Evolutionary conservation across 148 eudicot species (phyloP), one percentile per base, ranked within the genome.

Genomic region (Camellia japonica): DNA sequence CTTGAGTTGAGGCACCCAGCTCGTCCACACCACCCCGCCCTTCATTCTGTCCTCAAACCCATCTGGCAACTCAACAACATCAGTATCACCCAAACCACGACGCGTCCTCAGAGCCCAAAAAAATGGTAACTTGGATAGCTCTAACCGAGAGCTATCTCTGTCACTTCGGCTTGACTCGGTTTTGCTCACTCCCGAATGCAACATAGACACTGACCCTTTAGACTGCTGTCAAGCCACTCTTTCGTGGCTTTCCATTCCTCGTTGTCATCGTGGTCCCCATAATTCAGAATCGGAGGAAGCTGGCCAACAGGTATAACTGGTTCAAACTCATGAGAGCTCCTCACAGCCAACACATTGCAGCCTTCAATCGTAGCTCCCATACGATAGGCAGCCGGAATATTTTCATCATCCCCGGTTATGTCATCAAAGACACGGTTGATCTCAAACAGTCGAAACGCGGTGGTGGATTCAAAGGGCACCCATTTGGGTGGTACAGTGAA

Each of bases 1-100:
- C 51, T 4, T 49, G 23, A 63, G 60, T 73, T 80, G 82, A 44
- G 82, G 82, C n/a, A 9, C 82, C 82, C 82, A 80, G 11, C 71
- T 73, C 18, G 77, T 72, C 71, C 77, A 80, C 54, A 80, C 82
- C 5, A 51, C 10, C 2, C 82, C 82, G 0, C 46, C 63, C 41
- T 52, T 16, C 2, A 49, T 38, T 51, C 77, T n/a, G 42, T 80
- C 71, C 47, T 61, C 86, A 15, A 76, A 76, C 78, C 78, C 78
- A 1, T 44, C 41, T 4, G 78, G 78, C 18, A 62, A 1, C 69
- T 76, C 78, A 3, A 20, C 70, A 43, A 13, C 42, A 12, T 66
- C 70, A 12, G n/a, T 3, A 42, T 41, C 20, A 18, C 23, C 30
- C 8, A 3, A 7, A 58, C 78, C 78, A 0, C 49, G 69, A 6